phyloP scores from a whole-genome alignment of 768 basidiomycete genomes.

The Leucocoprinus leucothites region DNA sequence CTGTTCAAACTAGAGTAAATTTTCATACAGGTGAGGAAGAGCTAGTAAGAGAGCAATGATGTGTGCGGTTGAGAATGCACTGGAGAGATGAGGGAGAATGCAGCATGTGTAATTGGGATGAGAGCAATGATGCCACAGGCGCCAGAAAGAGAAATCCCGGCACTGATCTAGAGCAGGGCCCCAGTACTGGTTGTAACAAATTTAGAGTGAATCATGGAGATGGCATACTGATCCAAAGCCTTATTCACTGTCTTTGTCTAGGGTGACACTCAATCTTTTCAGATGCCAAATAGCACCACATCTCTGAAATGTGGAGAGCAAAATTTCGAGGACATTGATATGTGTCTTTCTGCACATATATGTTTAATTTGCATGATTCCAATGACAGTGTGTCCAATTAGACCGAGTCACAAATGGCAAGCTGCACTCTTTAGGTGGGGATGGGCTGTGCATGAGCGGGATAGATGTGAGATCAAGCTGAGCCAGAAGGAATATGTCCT shows the following conservation, averaged over 20 bases:
- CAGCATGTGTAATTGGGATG: conserved; percentile 64
- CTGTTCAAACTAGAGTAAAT: conserved; percentile 78
- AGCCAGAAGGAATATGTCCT: conserved; percentile 45
- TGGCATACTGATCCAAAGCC: conserved; percentile 70
- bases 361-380: conserved; percentile 73
- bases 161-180: conserved; percentile 33
- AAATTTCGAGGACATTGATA: conserved; percentile 56
- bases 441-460: conserved; percentile 69
- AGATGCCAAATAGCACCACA: conserved; percentile 62
- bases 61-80: conserved; percentile 78
- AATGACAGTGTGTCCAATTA: conserved; percentile 86
- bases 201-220: no score
- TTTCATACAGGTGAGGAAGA: conserved; percentile 72
- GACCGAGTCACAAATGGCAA: conserved; percentile 11
- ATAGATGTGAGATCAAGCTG: conserved; percentile 64
- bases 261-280: conserved; percentile 74
- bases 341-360: conserved; percentile 72
- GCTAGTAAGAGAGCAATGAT: conserved; percentile 80
- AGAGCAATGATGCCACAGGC: conserved; percentile 78
- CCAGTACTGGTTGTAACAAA: no score
- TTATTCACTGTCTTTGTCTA: conserved; percentile 84
- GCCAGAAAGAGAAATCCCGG: conserved; percentile 56
- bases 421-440: conserved; percentile 3
- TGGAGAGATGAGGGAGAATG: conserved; percentile 78
- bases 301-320: conserved; percentile 57